Evolutionary conservation across 2,329 filamentous ascomycete genomes (phyloP), one percentile per base, ranked within the genome.

Genomic region (Teratosphaeria viscida): DNA sequence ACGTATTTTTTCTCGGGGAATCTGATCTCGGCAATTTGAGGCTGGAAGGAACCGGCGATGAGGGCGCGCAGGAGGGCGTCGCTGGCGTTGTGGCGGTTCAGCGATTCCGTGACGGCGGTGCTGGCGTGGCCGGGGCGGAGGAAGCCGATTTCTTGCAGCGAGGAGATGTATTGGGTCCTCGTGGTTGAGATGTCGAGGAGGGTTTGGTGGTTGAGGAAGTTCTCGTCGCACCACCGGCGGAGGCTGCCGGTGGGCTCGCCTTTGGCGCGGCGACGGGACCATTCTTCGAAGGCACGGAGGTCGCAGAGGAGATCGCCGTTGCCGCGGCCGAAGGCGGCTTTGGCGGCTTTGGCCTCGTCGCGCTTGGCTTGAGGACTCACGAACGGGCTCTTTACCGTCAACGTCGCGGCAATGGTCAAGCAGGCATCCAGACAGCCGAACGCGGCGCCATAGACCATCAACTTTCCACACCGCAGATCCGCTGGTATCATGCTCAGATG

Each of bases 1-100:
- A 89, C 89, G 73, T 95, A 99, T 74, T 96, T 97, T 78, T 95
- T 95, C 75, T 96, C 90, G 0, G 94, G 94, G 66, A 96, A 90
- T 64, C 91, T 87, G 70, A 99, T 96, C 57, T 92, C 85, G 14
- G 91, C 91, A 64, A 96, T 85, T 74, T 97, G 92, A 0, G 94
- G 94, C 49, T 78, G 78, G 73, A 82, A 80, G 2, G 79, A 74
- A 14, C 75, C 79, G 1, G 80, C 79, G 8, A 79, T 73, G 16
- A 81, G 70, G 4, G 78, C 76, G 32, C 78, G 78, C 4, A 81
- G 62, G 2, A 81, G 74, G 0, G 75, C 71, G 26, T 75, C 74
- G 61, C 78, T 78, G 54, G 70, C 67, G 59, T 78, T 78, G 64
- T 79, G 74, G 58, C 79, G 79, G 61, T 82, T 80, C 58, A 82